Conservation (phyloP, 2,329 filamentous ascomycete species). For the Penicillium decumbens region DNA sequence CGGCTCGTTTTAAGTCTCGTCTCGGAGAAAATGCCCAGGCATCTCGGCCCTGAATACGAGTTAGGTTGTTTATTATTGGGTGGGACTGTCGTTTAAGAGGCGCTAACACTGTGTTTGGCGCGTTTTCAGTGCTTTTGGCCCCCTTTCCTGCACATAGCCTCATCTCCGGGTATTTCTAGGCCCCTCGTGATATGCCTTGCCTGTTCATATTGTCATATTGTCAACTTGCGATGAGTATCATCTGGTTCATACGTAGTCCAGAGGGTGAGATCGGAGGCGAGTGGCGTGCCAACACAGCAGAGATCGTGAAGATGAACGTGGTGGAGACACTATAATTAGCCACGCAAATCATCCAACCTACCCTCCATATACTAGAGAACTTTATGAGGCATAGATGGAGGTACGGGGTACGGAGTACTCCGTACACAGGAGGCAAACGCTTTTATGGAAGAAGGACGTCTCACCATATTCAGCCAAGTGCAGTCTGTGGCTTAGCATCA, state of each 20-base stretch:
- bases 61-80: background rate
- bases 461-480: conserved; percentile 10
- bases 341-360: background rate
- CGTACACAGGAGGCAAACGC: background rate
- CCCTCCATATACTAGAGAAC: background rate
- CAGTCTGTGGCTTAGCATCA: conserved; percentile 19
- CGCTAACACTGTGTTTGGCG: background rate
- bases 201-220: background rate
- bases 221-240: background rate
- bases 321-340: background rate
- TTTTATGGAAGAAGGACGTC: background rate
- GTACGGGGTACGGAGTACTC: background rate
- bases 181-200: background rate
- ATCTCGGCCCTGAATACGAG: conserved; percentile 9
- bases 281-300: background rate
- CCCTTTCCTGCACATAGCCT: background rate
- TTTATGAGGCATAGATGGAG: background rate
- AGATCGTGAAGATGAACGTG: background rate
- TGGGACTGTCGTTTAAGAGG: background rate
- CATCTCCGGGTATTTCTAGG: background rate
- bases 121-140: background rate
- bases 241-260: background rate
- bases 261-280: background rate
- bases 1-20: background rate
- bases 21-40: background rate